Conservation (phyloP, 441 rosid genomes). For the Erodium moschatum region DNA sequence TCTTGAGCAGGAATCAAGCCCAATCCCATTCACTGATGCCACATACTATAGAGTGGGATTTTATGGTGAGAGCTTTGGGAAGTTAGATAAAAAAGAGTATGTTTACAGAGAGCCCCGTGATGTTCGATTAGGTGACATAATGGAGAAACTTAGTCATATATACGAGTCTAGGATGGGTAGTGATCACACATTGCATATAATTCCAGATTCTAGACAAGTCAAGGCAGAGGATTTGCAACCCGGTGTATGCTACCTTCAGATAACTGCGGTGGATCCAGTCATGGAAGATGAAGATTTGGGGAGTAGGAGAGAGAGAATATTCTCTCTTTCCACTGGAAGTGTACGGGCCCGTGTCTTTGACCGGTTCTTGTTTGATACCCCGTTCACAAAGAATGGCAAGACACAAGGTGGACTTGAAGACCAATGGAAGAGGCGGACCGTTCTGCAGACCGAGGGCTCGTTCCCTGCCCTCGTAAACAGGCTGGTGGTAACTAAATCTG, state of each 20-base stretch:
- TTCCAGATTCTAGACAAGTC: constrained; percentile 93
- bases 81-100: constrained; percentile 74
- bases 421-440: constrained; percentile 97
- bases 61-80: constrained; percentile 86
- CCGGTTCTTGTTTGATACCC: constrained; percentile 94
- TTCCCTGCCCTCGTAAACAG: constrained; percentile 97
- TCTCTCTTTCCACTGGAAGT: constrained; percentile 90
- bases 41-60: constrained; percentile 97
- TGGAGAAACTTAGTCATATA: constrained; percentile 97
- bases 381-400: constrained; percentile 97
- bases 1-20: constrained; percentile 93
- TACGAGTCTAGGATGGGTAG: constrained; percentile 91
- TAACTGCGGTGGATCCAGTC: constrained; percentile 94
- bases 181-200: constrained; percentile 71
- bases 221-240: constrained; percentile 95
- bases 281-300: constrained; percentile 99
- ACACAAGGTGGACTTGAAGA: constrained; percentile 98
- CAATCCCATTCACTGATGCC: constrained; percentile 93
- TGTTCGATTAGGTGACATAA: constrained; percentile 96
- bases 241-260: constrained; percentile 90
- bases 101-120: constrained; percentile 96
- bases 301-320: constrained; percentile 90
- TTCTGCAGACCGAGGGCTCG: constrained; percentile 87
- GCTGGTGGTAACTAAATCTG: constrained; percentile 79
- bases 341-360: constrained; percentile 92